Conservation (phyloP, 225 moss, liverwort and hornwort species). For the Antitrichia curtipendula region DNA sequence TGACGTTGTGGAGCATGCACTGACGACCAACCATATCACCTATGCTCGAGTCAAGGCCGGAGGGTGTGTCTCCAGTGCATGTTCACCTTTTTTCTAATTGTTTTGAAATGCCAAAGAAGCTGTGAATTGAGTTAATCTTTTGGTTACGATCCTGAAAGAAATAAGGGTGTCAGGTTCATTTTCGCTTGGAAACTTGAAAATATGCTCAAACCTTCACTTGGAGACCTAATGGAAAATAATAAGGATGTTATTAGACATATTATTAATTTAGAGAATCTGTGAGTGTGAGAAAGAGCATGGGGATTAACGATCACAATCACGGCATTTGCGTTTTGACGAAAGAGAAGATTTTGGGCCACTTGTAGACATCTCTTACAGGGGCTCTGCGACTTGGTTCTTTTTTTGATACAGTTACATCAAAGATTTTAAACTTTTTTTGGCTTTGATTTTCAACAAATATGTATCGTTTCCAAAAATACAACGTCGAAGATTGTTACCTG, state of each 20-base stretch:
- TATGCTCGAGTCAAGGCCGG: slow-evolving; percentile 71
- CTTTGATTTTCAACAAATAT: not conserved
- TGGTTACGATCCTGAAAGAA: not conserved
- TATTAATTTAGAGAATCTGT: not conserved
- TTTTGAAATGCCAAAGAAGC: not conserved
- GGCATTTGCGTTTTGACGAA: not conserved
- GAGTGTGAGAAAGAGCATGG: not conserved
- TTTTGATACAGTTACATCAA: not conserved
- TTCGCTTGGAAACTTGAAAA: not conserved
- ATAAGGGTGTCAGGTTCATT: not conserved
- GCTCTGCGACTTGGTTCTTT: not conserved
- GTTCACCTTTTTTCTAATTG: not conserved
- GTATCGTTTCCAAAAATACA: not conserved
- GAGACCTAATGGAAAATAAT: not conserved
- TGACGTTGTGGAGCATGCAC: slow-evolving; percentile 89
- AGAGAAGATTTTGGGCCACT: not conserved
- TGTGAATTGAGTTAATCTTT: not conserved
- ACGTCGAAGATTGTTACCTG: not conserved
- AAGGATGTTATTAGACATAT: not conserved
- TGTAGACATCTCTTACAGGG: not conserved
- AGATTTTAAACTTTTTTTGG: not conserved
- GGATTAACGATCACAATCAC: not conserved
- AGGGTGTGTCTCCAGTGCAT: slow-evolving; percentile 32
- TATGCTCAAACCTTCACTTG: not conserved
- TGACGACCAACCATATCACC: slow-evolving; percentile 63